A percentile compares a stretch with the other conserved stretches of the same genome.
phyloP scores from a whole-genome alignment of 371 early-diverging fungal genomes.

The Capillidium heterosporum region DNA sequence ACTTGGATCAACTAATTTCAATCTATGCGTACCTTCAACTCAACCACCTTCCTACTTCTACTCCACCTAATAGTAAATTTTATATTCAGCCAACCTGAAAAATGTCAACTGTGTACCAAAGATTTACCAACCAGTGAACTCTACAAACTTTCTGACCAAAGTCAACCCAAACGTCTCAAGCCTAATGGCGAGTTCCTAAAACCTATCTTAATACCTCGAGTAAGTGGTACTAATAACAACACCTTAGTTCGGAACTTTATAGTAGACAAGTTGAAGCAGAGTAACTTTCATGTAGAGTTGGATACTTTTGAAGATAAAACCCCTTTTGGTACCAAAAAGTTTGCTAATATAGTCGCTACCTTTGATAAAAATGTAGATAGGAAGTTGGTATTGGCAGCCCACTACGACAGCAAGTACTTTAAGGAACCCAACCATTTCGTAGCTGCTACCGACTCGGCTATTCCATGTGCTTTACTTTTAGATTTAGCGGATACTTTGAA shows the following conservation, averaged over 20 bases:
- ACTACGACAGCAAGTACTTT: constrained; percentile 75
- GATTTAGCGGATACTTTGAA: constrained; percentile 50
- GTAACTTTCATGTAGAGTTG: constrained; percentile 59
- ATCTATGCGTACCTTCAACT: too few species aligned
- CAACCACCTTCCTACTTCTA: too few species aligned
- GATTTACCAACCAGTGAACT: too few species aligned
- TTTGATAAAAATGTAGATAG: constrained; percentile 46
- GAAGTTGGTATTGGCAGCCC: constrained; percentile 75
- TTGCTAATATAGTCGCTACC: constrained; percentile 79
- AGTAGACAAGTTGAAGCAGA: constrained; percentile 26
- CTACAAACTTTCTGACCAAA: too few species aligned
- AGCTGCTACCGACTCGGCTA: constrained; percentile 72
- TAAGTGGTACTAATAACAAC: constrained; percentile 57
- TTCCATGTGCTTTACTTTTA: constrained; percentile 74
- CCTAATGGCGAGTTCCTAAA: constrained; percentile 29
- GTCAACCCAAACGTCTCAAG: constrained; percentile 6
- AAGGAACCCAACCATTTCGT: constrained; percentile 24
- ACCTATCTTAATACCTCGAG: constrained; percentile 49
- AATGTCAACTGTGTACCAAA: too few species aligned
- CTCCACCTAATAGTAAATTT: too few species aligned
- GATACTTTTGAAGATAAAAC: constrained; percentile 60
- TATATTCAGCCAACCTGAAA: too few species aligned
- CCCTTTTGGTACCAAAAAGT: constrained; percentile 48
- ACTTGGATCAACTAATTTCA: too few species aligned
- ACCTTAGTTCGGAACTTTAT: constrained; percentile 46